Conservation (phyloP, 441 rosid species). For the Euphorbia corollata region DNA sequence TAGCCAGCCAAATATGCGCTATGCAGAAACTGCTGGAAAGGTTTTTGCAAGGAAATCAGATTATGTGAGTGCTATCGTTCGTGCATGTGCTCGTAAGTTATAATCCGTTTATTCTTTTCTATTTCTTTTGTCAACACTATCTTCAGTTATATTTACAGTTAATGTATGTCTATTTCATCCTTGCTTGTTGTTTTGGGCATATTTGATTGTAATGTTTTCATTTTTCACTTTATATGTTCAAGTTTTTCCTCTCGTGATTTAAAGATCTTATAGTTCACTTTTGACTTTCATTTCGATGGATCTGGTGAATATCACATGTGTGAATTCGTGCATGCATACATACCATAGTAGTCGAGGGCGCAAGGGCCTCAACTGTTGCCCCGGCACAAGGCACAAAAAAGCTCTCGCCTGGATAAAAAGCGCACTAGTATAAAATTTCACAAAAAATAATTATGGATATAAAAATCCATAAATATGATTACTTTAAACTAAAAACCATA, state of each 20-base stretch:
- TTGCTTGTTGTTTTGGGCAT: not conserved
- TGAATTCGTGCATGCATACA: not conserved
- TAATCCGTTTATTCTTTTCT: not conserved
- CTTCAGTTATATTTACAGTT: not conserved
- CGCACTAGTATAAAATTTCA: too few relatives aligned
- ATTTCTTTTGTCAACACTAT: not conserved
- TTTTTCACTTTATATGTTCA: not conserved
- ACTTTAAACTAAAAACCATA: too few relatives aligned
- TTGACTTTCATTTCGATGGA: not conserved
- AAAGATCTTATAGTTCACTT: not conserved
- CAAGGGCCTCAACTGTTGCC: too few relatives aligned
- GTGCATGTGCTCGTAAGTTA: constrained; percentile 88
- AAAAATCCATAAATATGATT: too few relatives aligned
- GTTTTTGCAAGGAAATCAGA: constrained; percentile 69
- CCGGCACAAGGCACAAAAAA: too few relatives aligned
- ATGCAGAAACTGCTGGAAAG: constrained; percentile 50
- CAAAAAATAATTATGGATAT: too few relatives aligned
- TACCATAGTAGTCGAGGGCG: too few relatives aligned
- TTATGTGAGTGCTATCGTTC: constrained; percentile 68
- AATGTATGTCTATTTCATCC: not conserved
- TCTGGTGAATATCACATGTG: not conserved
- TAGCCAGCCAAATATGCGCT: constrained; percentile 74
- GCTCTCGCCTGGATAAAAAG: too few relatives aligned
- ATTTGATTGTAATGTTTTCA: not conserved
- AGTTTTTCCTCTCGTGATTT: not conserved